A percentile compares a stretch with the other conserved stretches of the same genome.
phyloP scores from a whole-genome alignment of 228 moss, liverwort and hornwort species.

The Sphagnum magellanicum region DNA sequence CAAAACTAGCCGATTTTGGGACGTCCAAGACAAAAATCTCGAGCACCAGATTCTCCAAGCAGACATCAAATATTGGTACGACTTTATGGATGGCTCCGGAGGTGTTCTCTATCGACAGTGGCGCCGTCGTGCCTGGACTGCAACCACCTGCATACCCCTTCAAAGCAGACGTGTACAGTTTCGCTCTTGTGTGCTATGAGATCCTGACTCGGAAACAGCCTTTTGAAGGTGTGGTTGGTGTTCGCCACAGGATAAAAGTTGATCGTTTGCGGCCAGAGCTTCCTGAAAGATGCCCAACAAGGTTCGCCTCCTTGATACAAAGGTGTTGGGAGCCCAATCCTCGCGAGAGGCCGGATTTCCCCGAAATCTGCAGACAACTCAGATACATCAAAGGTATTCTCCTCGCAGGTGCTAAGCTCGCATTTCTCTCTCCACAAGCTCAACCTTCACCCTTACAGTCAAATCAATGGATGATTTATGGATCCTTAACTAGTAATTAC shows the following conservation, averaged over 20 bases:
- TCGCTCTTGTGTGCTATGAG: slow-evolving; percentile 6
- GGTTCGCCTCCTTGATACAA: slow-evolving; percentile 9
- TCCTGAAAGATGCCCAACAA: background rate
- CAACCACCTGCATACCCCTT: too few relatives aligned
- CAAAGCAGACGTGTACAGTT: background rate
- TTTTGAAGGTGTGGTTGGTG: background rate
- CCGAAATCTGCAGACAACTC: slow-evolving; percentile 17
- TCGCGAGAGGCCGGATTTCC: slow-evolving; percentile 9
- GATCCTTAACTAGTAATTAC: too few relatives aligned
- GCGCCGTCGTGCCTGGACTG: background rate
- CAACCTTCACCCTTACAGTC: too few relatives aligned
- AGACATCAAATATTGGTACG: too few relatives aligned
- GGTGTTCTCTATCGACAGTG: background rate
- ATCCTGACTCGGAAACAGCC: slow-evolving; percentile 1
- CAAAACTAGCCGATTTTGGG: too few relatives aligned
- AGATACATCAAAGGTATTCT: slow-evolving; percentile 19
- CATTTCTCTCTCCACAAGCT: too few relatives aligned
- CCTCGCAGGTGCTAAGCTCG: slow-evolving; percentile 7
- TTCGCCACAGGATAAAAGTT: background rate
- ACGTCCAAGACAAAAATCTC: too few relatives aligned
- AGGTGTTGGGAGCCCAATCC: slow-evolving; percentile 13
- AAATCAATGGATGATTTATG: too few relatives aligned
- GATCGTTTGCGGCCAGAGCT: slow-evolving; percentile 2
- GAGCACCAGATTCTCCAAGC: too few relatives aligned
- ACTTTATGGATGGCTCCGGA: too few relatives aligned